Evolutionary conservation across 305 asterid genomes (phyloP).

Genomic region (Stenogyne calaminthoides): DNA sequence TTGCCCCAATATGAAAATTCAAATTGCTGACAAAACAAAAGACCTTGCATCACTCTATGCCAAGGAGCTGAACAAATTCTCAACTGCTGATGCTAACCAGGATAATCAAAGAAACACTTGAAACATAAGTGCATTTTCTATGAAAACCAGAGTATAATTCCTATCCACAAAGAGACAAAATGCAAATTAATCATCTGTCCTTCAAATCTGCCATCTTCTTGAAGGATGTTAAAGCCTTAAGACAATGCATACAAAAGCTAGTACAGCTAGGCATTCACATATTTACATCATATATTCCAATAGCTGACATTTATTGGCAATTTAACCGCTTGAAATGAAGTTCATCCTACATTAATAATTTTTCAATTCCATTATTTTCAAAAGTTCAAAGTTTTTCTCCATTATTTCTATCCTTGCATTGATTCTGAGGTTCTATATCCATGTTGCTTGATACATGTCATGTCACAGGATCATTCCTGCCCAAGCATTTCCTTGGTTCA

Average conservation of each 20-base stretch:
- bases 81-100: not conserved
- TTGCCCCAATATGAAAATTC: not conserved
- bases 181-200: not conserved
- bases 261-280: not conserved
- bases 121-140: not conserved
- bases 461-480: not conserved
- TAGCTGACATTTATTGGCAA: not conserved
- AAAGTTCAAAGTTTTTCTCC: too few species aligned
- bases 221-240: not conserved
- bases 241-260: not conserved
- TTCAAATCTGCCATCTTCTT: not conserved
- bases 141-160: not conserved
- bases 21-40: not conserved
- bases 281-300: not conserved
- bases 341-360: too few species aligned
- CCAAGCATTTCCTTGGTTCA: not conserved
- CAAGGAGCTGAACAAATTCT: not conserved
- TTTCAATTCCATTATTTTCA: too few species aligned
- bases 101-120: not conserved
- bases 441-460: not conserved
- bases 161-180: not conserved
- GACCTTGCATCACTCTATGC: not conserved
- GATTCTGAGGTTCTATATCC: not conserved
- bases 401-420: not conserved
- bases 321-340: not conserved